Conservation (phyloP, 2,329 filamentous ascomycete genomes). For the Nothophoma quercina region DNA sequence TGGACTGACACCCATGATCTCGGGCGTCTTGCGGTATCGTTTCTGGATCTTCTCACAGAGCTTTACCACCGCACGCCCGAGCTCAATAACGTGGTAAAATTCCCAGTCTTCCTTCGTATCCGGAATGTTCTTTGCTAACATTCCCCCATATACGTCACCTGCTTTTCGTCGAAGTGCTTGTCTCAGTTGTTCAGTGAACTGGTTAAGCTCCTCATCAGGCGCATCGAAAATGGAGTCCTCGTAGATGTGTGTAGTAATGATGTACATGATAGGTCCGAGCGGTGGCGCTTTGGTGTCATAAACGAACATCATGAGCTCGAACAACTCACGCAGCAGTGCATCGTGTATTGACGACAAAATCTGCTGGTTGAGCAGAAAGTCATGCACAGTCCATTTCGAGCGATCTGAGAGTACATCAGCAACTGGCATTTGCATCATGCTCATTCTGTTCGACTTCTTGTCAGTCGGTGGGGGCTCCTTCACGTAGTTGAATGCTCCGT, state of each 20-base stretch:
- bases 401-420: conserved; percentile 56
- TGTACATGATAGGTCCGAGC: conserved; percentile 78
- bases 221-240: conserved; percentile 78
- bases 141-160: conserved; percentile 77
- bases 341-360: conserved; percentile 80
- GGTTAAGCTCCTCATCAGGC: conserved; percentile 71
- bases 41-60: conserved; percentile 90
- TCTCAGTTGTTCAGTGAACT: conserved; percentile 76
- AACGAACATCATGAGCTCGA: conserved; percentile 83
- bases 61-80: conserved; percentile 85
- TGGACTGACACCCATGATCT: conserved; percentile 79
- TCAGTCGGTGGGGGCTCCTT: conserved; percentile 75
- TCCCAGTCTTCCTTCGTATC: conserved; percentile 85
- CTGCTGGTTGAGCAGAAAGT: conserved; percentile 71
- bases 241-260: conserved; percentile 84
- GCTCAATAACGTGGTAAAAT: conserved; percentile 86
- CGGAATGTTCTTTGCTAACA: conserved; percentile 82
- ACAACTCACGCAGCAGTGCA: conserved; percentile 83
- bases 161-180: conserved; percentile 77
- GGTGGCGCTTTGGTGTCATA: conserved; percentile 88
- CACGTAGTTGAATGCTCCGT: conserved; percentile 80
- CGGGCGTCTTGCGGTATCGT: conserved; percentile 85
- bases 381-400: conserved; percentile 59
- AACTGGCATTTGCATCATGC: conserved; percentile 40
- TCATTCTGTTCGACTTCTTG: conserved; percentile 66